Evolutionary conservation across 176 grass and related monocot genomes (phyloP), one percentile per base, ranked within the genome.

Genomic region (Microstegium vimineum): DNA sequence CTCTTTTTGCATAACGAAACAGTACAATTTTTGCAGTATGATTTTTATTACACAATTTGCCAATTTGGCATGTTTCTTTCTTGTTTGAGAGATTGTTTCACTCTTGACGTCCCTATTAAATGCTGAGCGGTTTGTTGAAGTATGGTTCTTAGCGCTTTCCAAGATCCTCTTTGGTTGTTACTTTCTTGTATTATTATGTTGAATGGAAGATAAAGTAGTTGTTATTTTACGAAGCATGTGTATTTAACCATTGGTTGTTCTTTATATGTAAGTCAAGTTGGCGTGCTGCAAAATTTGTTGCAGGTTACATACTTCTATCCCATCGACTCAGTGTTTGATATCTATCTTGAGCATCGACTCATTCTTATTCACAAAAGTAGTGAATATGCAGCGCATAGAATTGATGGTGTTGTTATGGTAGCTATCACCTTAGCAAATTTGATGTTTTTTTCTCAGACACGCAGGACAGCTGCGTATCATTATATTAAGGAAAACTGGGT

Each of bases 21-120:
- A 70, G 20, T 42, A 18, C 18, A 38, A 1, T 75, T 41, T 84
- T 47, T 30, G 27, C 23, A 16, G 18, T 40, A 20, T 8, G 47
- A 51, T 80, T 80, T 82, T 82, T 31, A 54, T 52, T 68, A 35
- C n/a, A 33, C 32, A 35, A n/a, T n/a, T n/a, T n/a, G n/a, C n/a
- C 34, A 38, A 52, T 52, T 73, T 51, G 46, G 4, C 18, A 32
- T 35, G 47, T 56, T 75, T 17, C 9, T 45, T 72, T 46, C 26
- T 74, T 54, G 46, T 32, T n/a, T 74, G 28, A 74, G 46, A 54
- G 28, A 74, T 52, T 74, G 17, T 74, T 74, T 54, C 20, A 31
- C 52, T 74, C 45, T 34, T 33, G 15, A 33, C 52, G 45, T 52
- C 45, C 3, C 12, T 72, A 25, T 45, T 73, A 22, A 71, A 74